Base-by-base conservation (phyloP, 805 yeast genomes). In the Ogataea paradorogensis region DNA sequence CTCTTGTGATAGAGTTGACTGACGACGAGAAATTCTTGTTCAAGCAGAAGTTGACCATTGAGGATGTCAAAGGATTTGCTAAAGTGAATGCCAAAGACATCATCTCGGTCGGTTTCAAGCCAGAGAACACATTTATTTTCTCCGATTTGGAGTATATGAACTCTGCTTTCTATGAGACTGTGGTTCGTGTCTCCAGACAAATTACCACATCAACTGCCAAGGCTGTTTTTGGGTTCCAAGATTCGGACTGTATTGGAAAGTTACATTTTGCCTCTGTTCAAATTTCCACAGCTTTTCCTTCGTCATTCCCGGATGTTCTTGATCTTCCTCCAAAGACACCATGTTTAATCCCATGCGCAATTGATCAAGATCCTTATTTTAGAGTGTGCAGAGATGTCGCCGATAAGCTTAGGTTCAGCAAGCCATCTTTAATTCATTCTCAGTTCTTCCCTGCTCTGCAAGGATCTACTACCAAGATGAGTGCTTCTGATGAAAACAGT, bases 361-460 rank as follows among this genome's bases (percentile, higher is more conserved):
- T 93, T 61, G 99, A 93, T 63, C 99, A 91, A 71, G 99, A 93
- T 65, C 98, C 99, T 22, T 93, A 93, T 66, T 93, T 93, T 72
- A 78, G 99, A 66, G 95, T 93, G 15, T 87, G 96, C 66, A 78
- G 99, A 67, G 99, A 93, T 62, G 99, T 93, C 50, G 97, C 99
- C 9, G 89, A 82, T 57, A 93, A 91, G 65, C 76, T 93, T 62
- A 84, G 83, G 64, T 95, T 76, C 62, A 70, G 89, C 47, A 93
- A 93, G 67, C 98, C 98, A 14, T 80, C 96, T 8, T 75, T 93
- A 60, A 72, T 93, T 48, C 98, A 93, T 66, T 82, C 99, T 39
- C 84, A 86, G 65, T 93, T 93, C 66, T 93, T 93, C 84, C 99
- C 99, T 31, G 98, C 99, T 38, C 70, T 91, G 53, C 98, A 93